Evolutionary conservation across 495 filamentous ascomycete genomes (phyloP).

Genomic region (Cryomyces minteri): DNA sequence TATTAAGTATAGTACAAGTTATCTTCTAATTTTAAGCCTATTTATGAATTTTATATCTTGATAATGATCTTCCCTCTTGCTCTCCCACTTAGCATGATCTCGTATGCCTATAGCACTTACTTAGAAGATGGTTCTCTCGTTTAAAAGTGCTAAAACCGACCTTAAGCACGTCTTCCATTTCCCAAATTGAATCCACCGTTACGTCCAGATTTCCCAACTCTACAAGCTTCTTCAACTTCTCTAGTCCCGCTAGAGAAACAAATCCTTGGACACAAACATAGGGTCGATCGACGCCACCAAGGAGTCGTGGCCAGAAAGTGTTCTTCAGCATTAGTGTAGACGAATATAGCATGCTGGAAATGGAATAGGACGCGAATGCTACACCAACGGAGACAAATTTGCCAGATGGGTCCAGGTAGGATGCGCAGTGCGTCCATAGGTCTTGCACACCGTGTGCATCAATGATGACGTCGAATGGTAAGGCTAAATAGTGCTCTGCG

Average conservation of each 20-base stretch:
- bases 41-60: not conserved
- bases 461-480: constrained; percentile 18
- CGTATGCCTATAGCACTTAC: not conserved
- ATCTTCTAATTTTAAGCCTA: not conserved
- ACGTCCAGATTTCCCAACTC: not conserved
- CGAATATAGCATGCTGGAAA: constrained; percentile 9
- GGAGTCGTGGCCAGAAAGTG: constrained; percentile 13
- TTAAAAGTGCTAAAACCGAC: not conserved
- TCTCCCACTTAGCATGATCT: not conserved
- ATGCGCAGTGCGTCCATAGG: constrained; percentile 13
- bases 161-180: not conserved
- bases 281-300: constrained; percentile 16
- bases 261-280: constrained; percentile 9
- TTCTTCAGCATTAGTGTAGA: constrained; percentile 14
- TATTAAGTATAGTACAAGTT: not conserved
- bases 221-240: not conserved
- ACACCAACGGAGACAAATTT: constrained; percentile 19
- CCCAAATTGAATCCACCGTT: not conserved
- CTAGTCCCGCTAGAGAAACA: not conserved
- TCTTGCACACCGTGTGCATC: constrained; percentile 19
- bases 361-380: constrained; percentile 7
- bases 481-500: constrained; percentile 1
- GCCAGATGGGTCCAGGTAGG: constrained; percentile 16
- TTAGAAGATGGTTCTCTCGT: not conserved
- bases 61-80: not conserved